phyloP scores from a whole-genome alignment of 768 basidiomycete species.

The Tylopilus rubrobrunneus region DNA sequence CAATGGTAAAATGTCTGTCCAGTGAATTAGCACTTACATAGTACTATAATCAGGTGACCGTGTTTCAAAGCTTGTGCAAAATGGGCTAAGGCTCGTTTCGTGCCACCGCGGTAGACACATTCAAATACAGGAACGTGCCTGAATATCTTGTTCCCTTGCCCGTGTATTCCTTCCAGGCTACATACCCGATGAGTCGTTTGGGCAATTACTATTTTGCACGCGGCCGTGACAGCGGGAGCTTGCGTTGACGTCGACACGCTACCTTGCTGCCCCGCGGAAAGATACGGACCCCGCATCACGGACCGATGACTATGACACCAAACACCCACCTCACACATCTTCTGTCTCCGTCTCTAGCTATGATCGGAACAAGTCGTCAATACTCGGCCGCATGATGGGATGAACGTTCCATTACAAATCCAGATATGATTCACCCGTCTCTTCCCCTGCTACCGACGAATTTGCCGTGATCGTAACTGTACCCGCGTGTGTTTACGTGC shows the following conservation, averaged over 20 bases:
- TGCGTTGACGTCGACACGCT: conserved; percentile 3
- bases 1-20: too few relatives aligned
- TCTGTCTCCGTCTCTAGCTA: neutral
- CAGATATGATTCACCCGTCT: neutral
- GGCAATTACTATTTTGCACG: neutral
- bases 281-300: conserved; percentile 8
- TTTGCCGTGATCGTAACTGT: neutral
- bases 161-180: neutral
- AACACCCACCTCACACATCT: neutral
- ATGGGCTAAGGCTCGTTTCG: too few relatives aligned
- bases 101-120: neutral
- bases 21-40: too few relatives aligned
- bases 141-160: neutral
- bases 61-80: too few relatives aligned
- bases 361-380: conserved; percentile 7
- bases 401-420: neutral
- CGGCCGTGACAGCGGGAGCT: conserved; percentile 12
- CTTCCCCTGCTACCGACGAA: neutral
- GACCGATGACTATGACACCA: neutral
- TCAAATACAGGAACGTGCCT: conserved; percentile 5
- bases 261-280: conserved; percentile 1
- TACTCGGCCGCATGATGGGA: conserved; percentile 1
- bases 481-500: neutral
- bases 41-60: too few relatives aligned
- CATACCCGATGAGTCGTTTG: neutral